phyloP scores from a whole-genome alignment of 768 basidiomycete genomes.

The Leucocoprinus leucothites region DNA sequence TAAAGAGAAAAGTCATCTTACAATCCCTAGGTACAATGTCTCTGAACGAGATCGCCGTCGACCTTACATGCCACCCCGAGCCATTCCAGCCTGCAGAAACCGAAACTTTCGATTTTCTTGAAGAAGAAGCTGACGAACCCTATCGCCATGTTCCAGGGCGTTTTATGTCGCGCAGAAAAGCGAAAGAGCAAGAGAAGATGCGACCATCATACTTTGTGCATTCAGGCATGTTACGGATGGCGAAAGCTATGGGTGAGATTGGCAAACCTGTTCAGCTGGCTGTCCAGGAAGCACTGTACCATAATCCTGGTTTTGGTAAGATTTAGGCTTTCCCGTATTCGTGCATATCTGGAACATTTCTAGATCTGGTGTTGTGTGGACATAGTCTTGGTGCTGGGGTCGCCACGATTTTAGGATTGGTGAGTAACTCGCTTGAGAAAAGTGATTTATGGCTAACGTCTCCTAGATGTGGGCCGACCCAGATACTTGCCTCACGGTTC shows the following conservation, averaged over 20 bases:
- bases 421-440: slow-evolving; percentile 18
- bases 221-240: slow-evolving; percentile 78
- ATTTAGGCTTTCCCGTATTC: slow-evolving; percentile 12
- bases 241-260: slow-evolving; percentile 70
- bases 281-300: slow-evolving; percentile 63
- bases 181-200: slow-evolving; percentile 14
- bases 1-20: no score
- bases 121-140: slow-evolving; percentile 26
- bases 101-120: slow-evolving; percentile 13
- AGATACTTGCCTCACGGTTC: slow-evolving; percentile 64
- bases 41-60: slow-evolving; percentile 82
- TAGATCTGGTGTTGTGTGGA: slow-evolving; percentile 75
- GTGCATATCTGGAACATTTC: not conserved
- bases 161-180: slow-evolving; percentile 21
- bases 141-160: slow-evolving; percentile 35
- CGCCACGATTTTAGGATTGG: slow-evolving; percentile 70
- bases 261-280: slow-evolving; percentile 78
- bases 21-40: slow-evolving; percentile 69
- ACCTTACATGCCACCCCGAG: slow-evolving; percentile 77
- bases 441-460: not conserved
- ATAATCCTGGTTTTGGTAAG: slow-evolving; percentile 73
- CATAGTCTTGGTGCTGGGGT: slow-evolving; percentile 86
- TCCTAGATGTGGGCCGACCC: slow-evolving; percentile 87
- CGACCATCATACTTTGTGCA: slow-evolving; percentile 61
- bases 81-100: slow-evolving; percentile 56